A percentile compares a stretch with the other conserved stretches of the same genome.
Conservation (phyloP, 331 rosid genomes). For the Cydonia oblonga region DNA sequence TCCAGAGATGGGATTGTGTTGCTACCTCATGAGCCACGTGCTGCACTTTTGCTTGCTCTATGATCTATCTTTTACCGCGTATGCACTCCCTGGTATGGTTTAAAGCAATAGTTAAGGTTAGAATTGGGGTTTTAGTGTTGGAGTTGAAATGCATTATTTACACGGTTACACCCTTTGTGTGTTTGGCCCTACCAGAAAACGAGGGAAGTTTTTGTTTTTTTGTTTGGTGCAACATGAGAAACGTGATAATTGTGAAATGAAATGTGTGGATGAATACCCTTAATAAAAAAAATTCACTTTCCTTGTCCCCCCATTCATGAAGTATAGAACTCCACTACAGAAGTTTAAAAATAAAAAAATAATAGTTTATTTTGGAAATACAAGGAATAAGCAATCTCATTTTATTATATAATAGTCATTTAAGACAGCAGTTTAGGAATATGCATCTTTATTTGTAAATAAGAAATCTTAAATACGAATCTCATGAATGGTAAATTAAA, state of each 20-base stretch:
- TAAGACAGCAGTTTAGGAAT: too few species aligned
- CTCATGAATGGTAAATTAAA: too few species aligned
- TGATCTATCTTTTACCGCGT: background rate
- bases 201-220: background rate
- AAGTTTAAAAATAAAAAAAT: too few species aligned
- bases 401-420: too few species aligned
- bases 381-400: background rate
- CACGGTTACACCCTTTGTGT: background rate
- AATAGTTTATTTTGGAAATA: too few species aligned
- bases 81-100: background rate
- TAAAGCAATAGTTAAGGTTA: too few species aligned
- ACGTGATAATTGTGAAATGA: slow-evolving; percentile 15
- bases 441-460: too few species aligned
- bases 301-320: background rate
- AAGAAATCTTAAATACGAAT: accelerated
- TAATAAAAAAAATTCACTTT: background rate
- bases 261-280: background rate
- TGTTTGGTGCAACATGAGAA: background rate
- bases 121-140: too few species aligned
- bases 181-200: slow-evolving; percentile 12
- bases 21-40: background rate
- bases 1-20: background rate
- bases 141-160: too few species aligned
- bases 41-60: background rate
- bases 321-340: background rate